Evolutionary conservation across 305 asterid genomes (phyloP).

Genomic region (Fraxinus velutina): DNA sequence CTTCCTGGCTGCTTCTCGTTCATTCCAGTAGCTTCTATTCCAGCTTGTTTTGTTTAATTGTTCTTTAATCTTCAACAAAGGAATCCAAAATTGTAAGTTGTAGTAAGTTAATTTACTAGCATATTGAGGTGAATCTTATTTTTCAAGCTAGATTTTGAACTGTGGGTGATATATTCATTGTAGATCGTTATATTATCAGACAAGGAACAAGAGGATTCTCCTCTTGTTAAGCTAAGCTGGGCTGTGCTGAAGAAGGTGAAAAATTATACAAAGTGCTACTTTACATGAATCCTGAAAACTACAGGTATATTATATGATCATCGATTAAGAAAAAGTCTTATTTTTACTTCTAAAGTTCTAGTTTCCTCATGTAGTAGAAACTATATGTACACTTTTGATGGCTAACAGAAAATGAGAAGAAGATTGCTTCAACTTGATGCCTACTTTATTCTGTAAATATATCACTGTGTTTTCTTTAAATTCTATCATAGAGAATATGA

Average conservation of each 20-base stretch:
- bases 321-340: neutral
- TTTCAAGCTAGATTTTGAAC: neutral
- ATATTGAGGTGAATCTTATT: neutral
- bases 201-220: conserved; percentile 47
- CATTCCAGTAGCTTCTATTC: too few relatives aligned
- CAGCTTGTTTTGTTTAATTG: too few relatives aligned
- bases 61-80: too few relatives aligned
- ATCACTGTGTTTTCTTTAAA: neutral
- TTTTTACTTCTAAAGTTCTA: neutral
- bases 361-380: neutral
- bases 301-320: conserved; percentile 29
- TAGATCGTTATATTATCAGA: conserved; percentile 45
- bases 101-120: conserved; percentile 15
- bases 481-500: neutral
- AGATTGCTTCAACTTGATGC: neutral
- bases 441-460: neutral
- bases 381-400: neutral
- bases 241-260: conserved; percentile 41
- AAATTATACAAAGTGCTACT: conserved; percentile 40
- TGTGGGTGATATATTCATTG: conserved; percentile 13
- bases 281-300: conserved; percentile 56
- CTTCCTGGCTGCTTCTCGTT: too few relatives aligned
- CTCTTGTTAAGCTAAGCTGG: conserved; percentile 36
- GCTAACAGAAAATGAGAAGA: neutral
- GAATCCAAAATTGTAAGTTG: conserved; percentile 70